phyloP scores from a whole-genome alignment of 257 asterid genomes.

The Oldenlandia corymbosa region DNA sequence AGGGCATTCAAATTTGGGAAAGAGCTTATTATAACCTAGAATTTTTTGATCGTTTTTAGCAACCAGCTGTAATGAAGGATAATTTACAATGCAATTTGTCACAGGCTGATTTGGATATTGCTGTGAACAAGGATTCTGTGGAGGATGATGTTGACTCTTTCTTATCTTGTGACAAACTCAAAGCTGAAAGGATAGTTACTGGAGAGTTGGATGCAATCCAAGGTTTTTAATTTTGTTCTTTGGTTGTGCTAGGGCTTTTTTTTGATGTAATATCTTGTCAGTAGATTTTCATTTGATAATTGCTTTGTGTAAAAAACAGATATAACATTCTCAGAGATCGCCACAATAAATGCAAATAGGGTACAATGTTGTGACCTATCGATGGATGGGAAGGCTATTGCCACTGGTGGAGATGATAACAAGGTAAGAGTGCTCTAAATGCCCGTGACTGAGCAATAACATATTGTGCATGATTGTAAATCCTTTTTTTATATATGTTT shows the following conservation, averaged over 20 bases:
- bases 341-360: conserved; percentile 14
- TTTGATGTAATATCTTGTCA: conserved; percentile 6
- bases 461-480: background rate
- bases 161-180: conserved; percentile 16
- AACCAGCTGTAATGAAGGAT: background rate
- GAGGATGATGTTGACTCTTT: conserved; percentile 20
- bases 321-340: conserved; percentile 20
- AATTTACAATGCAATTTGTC: background rate
- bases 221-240: conserved; percentile 14
- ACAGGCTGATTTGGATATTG: conserved; percentile 25
- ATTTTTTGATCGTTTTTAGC: no score
- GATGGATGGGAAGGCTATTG: conserved; percentile 30
- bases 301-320: conserved; percentile 14
- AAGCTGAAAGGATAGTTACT: conserved; percentile 10
- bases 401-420: conserved; percentile 21
- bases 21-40: no score
- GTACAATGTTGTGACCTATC: conserved; percentile 26
- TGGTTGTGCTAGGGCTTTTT: background rate
- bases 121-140: conserved; percentile 15
- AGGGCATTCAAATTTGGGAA: no score
- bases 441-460: background rate
- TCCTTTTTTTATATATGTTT: background rate
- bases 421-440: conserved; percentile 18
- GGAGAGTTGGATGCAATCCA: conserved; percentile 16
- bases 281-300: background rate